phyloP scores from a whole-genome alignment of 192 early-diverging fungal species.

The Umbelopsis isabellina region DNA sequence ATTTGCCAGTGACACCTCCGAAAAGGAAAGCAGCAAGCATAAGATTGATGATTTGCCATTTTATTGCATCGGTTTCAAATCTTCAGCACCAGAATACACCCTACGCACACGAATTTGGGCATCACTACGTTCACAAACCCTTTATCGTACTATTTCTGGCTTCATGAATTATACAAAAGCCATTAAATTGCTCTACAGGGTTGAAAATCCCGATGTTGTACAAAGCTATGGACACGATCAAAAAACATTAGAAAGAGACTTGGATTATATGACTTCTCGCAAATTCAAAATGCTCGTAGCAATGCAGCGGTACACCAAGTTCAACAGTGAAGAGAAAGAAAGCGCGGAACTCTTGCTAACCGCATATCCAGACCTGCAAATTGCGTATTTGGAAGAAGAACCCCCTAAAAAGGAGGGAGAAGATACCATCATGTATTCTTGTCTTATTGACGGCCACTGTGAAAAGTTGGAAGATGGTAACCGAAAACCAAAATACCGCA shows the following conservation, averaged over 20 bases:
- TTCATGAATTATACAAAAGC: conserved; percentile 91
- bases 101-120: conserved; percentile 90
- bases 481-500: conserved; percentile 75
- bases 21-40: conserved; percentile 61
- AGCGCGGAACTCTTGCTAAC: conserved; percentile 75
- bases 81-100: conserved; percentile 77
- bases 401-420: conserved; percentile 65
- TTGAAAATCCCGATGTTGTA: conserved; percentile 80
- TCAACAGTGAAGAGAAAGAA: conserved; percentile 76
- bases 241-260: conserved; percentile 69
- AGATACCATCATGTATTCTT: conserved; percentile 54
- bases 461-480: conserved; percentile 69
- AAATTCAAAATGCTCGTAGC: conserved; percentile 87
- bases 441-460: conserved; percentile 81
- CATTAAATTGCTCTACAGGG: conserved; percentile 75
- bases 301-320: conserved; percentile 84
- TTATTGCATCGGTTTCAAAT: conserved; percentile 83
- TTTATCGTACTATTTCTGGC: conserved; percentile 85
- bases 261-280: conserved; percentile 66
- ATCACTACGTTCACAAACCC: conserved; percentile 81
- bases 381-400: conserved; percentile 78
- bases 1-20: conserved; percentile 31
- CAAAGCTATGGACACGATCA: conserved; percentile 65
- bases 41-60: conserved; percentile 83
- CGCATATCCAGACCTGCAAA: conserved; percentile 78